Base-by-base conservation (phyloP, 768 basidiomycete species). In the Trametes cubensis region DNA sequence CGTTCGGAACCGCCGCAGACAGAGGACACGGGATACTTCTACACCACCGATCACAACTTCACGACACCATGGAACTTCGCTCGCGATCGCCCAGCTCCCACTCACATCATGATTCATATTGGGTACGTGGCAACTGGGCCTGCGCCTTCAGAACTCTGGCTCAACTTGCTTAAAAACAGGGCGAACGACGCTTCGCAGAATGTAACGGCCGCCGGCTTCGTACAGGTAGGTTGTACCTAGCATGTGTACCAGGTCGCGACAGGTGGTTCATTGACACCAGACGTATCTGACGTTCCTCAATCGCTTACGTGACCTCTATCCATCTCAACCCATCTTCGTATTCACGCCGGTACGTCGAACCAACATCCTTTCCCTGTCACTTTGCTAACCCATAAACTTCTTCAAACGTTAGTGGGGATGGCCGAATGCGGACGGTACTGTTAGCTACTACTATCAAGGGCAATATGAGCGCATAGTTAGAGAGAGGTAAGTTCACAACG, bases 1-100 rank as follows among this genome's bases (percentile, higher is more conserved):
- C 4, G 21, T 26, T 13, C 18, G 45, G 30, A 23, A 15, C 38
- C 28, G 25, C 52, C 17, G 17, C 53, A 84, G 82, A 85, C 83
- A 1, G 83, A 85, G 69, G 83, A 86, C 64, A 83, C 80, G 2
- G 82, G 83, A 0, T 85, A 76, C 64, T 81, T 76, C 66, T 81
- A 80, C 67, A 82, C 79, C 0, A 72, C 75, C 17, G 81, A 84
- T 66, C 84, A 86, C 72, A 85, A 85, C 69, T 85, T 75, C 71
- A 85, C 83, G 4, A 85, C 84, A 1, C 79, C 81, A 3, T 86
- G 84, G 83, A 67, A 85, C 64, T 85, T 87, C 66, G 61, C 69
- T 4, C 73, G 76, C 3, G 83, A 87, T 62, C 65, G 69, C 3
- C 82, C 82, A 10, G 61, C 73, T 0, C 71, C 83, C 6, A 83